A percentile compares a stretch with the other conserved stretches of the same genome.
Conservation (phyloP, 2,329 filamentous ascomycete species). For the Cucurbitaria berberidis region DNA sequence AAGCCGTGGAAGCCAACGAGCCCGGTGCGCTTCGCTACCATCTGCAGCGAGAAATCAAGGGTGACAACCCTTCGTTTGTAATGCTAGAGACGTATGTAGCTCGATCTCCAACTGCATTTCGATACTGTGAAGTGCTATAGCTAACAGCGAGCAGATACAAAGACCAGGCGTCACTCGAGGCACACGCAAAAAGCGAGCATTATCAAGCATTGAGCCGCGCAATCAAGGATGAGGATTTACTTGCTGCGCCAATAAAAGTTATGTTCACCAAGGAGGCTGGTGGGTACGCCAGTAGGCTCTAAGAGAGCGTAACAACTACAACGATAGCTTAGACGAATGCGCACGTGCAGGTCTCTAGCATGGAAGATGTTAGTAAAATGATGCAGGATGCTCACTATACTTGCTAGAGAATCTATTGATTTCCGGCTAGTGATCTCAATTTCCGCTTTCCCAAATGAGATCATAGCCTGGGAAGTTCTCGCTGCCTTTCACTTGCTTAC, state of each 20-base stretch:
- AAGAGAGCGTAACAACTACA: no score
- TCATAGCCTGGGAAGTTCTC: no score
- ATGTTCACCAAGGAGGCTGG: conserved; percentile 39
- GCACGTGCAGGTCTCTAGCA: no score
- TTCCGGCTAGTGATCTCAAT: no score
- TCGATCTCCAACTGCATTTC: not conserved
- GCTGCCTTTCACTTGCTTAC: no score
- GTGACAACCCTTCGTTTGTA: conserved; percentile 34
- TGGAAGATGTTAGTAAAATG: no score
- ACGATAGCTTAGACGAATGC: not conserved
- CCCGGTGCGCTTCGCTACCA: conserved; percentile 44
- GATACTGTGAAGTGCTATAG: not conserved
- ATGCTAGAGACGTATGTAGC: conserved; percentile 43
- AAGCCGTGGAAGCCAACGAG: conserved; percentile 40
- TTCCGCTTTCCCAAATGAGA: no score
- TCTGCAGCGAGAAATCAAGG: conserved; percentile 37
- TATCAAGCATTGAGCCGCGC: conserved; percentile 29
- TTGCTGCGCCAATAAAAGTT: conserved; percentile 37
- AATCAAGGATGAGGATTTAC: conserved; percentile 38
- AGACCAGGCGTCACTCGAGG: conserved; percentile 33
- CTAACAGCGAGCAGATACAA: conserved; percentile 34
- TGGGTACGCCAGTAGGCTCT: conserved; percentile 27
- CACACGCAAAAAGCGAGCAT: conserved; percentile 30
- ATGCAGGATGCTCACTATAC: no score
- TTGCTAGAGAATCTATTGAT: no score